A percentile compares a stretch with the other conserved stretches of the same genome.
phyloP scores from a whole-genome alignment of 2,329 filamentous ascomycete species.

The Fusarium sp. region DNA sequence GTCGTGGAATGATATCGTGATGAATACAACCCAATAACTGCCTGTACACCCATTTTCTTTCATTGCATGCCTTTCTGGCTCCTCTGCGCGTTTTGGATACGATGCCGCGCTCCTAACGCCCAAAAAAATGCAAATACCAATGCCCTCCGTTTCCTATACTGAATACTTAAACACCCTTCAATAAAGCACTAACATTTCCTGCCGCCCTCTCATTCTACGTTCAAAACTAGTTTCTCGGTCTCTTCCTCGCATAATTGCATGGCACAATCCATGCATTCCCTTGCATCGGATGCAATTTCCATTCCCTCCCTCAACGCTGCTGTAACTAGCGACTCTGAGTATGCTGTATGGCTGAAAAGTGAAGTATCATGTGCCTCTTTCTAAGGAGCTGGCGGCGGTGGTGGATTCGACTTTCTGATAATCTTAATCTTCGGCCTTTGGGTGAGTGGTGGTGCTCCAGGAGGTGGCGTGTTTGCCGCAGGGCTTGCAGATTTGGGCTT shows the following conservation, averaged over 20 bases:
- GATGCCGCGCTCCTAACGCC: constrained; percentile 27
- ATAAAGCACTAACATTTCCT: constrained; percentile 6
- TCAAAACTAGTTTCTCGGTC: neutral
- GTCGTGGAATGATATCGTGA: constrained; percentile 20
- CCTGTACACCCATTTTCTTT: constrained; percentile 22
- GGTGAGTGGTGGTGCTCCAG: constrained; percentile 31
- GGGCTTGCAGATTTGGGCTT: constrained; percentile 43
- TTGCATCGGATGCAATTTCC: neutral
- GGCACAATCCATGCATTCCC: neutral
- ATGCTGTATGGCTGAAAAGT: neutral
- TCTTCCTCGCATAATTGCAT: neutral
- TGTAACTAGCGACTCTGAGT: neutral
- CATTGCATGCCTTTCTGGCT: constrained; percentile 1
- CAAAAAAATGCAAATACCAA: constrained; percentile 31
- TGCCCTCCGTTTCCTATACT: constrained; percentile 11
- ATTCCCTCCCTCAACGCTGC: neutral
- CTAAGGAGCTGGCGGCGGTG: constrained; percentile 43
- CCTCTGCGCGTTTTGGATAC: neutral
- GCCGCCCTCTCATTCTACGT: neutral
- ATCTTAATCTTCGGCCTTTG: constrained; percentile 53
- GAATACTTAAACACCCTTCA: constrained; percentile 12
- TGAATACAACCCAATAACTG: constrained; percentile 17
- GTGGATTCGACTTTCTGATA: constrained; percentile 50
- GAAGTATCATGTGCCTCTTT: neutral
- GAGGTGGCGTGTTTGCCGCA: constrained; percentile 40